These are phyloP conservation scores for Fusarium piperis DNA, from an alignment of 2,329 filamentous ascomycete species.

Conservation along the genomic window DNA sequence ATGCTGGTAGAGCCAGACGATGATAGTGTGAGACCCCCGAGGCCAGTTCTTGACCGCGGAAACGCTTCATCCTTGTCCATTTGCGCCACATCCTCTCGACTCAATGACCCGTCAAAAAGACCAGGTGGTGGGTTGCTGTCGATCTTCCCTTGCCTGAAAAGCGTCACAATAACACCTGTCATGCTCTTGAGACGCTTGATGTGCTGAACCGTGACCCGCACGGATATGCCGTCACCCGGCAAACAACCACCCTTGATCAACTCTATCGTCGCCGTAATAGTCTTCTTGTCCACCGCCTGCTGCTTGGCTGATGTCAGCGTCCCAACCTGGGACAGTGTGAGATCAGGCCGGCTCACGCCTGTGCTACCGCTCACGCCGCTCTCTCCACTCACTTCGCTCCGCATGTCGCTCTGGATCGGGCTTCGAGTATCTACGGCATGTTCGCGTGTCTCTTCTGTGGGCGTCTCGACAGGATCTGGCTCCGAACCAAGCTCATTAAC, in stretches of 20 bases:
- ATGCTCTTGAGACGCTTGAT: slow-evolving; percentile 90
- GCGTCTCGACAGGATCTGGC: slow-evolving; percentile 51
- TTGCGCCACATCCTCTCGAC: slow-evolving; percentile 72
- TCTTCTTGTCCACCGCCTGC: slow-evolving; percentile 70
- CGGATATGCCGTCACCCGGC: slow-evolving; percentile 82
- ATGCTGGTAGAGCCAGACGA: slow-evolving; percentile 88
- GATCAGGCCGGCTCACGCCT: slow-evolving; percentile 63
- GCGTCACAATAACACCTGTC: slow-evolving; percentile 90
- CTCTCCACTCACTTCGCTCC: slow-evolving; percentile 77
- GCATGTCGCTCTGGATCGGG: slow-evolving; percentile 62
- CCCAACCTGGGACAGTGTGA: slow-evolving; percentile 49
- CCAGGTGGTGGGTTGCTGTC: slow-evolving; percentile 73
- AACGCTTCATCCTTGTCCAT: slow-evolving; percentile 85
- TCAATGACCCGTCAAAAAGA: slow-evolving; percentile 60
- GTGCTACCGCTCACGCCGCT: slow-evolving; percentile 75
- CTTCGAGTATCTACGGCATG: slow-evolving; percentile 50
- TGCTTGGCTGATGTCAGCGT: slow-evolving; percentile 50
- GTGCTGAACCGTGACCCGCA: slow-evolving; percentile 86
- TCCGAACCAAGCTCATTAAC: slow-evolving; percentile 49
- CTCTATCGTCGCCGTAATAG: slow-evolving; percentile 87
- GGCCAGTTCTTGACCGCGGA: slow-evolving; percentile 85
- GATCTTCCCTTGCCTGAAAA: slow-evolving; percentile 91
- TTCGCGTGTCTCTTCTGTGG: slow-evolving; percentile 52
- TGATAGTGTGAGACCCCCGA: slow-evolving; percentile 86
- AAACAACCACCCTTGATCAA: slow-evolving; percentile 84